These are phyloP conservation scores for Insectozyma bohioensis DNA, from an alignment of 1,139 yeast species.

Conservation along the genomic window DNA sequence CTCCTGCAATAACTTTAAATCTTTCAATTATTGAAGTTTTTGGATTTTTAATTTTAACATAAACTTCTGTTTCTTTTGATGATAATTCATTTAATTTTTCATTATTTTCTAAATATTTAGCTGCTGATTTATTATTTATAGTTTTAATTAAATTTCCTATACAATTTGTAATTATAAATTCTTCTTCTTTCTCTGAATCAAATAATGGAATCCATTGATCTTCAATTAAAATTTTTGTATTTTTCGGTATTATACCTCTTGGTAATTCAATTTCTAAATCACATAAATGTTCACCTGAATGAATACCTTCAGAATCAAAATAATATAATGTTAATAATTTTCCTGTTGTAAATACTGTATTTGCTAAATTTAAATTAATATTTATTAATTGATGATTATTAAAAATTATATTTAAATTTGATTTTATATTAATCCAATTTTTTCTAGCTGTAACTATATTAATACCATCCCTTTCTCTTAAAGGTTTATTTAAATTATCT, in stretches of 20 bases:
- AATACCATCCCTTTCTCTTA: constrained; percentile 34
- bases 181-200: constrained; percentile 12
- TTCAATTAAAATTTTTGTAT: constrained; percentile 10
- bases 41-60: constrained; percentile 31
- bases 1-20: constrained; percentile 59
- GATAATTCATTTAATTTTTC: constrained; percentile 40
- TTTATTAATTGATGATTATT: constrained; percentile 16
- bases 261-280: constrained; percentile 30
- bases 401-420: constrained; percentile 22
- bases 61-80: constrained; percentile 49
- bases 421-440: constrained; percentile 39
- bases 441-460: constrained; percentile 32
- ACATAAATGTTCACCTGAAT: constrained; percentile 33
- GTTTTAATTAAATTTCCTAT: constrained; percentile 53
- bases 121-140: constrained; percentile 50
- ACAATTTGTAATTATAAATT: constrained; percentile 39
- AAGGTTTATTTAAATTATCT: constrained; percentile 23
- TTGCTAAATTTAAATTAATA: constrained; percentile 34
- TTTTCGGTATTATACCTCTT: constrained; percentile 19
- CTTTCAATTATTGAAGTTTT: constrained; percentile 20
- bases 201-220: constrained; percentile 41
- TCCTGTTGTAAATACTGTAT: constrained; percentile 41
- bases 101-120: constrained; percentile 48
- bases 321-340: constrained; percentile 40
- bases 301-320: constrained; percentile 16